Conservation (phyloP, 441 rosid genomes). For the Populus hybrid region DNA sequence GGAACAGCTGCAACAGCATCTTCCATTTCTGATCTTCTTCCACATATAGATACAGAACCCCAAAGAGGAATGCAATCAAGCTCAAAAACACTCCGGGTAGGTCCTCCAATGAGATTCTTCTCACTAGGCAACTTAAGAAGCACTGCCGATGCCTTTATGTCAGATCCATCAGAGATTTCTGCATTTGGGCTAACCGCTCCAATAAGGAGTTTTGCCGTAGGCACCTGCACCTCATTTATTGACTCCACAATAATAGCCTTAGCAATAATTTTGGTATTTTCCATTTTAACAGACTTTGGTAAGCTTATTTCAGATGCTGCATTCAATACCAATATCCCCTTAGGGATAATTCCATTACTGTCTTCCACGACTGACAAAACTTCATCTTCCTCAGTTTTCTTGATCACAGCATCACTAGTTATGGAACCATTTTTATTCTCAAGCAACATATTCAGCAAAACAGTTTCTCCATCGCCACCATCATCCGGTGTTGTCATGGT, state of each 20-base stretch:
- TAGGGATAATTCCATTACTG: slow-evolving; percentile 36
- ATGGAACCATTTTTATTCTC: slow-evolving; percentile 31
- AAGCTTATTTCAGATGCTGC: slow-evolving; percentile 50
- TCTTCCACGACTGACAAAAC: slow-evolving; percentile 48
- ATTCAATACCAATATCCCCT: slow-evolving; percentile 53
- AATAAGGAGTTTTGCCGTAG: slow-evolving; percentile 57
- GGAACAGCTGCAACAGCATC: slow-evolving; percentile 70
- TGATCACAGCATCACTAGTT: slow-evolving; percentile 32
- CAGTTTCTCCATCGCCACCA: slow-evolving; percentile 24
- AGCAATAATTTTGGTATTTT: slow-evolving; percentile 50
- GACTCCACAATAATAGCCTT: slow-evolving; percentile 66
- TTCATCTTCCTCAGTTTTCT: slow-evolving; percentile 63
- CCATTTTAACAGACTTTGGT: slow-evolving; percentile 41
- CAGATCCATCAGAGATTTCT: slow-evolving; percentile 36
- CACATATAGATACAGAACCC: slow-evolving; percentile 68
- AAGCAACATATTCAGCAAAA: slow-evolving; percentile 24
- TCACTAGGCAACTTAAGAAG: slow-evolving; percentile 57
- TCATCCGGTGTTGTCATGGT: slow-evolving; percentile 23
- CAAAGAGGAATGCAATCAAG: slow-evolving; percentile 83
- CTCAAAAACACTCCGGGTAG: slow-evolving; percentile 64
- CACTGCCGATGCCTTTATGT: slow-evolving; percentile 50
- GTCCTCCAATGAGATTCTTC: slow-evolving; percentile 39
- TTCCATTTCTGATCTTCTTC: slow-evolving; percentile 88
- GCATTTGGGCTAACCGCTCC: slow-evolving; percentile 43
- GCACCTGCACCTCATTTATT: slow-evolving; percentile 52